phyloP scores from a whole-genome alignment of 805 yeast species.

The Kockiozyma suomiensis region DNA sequence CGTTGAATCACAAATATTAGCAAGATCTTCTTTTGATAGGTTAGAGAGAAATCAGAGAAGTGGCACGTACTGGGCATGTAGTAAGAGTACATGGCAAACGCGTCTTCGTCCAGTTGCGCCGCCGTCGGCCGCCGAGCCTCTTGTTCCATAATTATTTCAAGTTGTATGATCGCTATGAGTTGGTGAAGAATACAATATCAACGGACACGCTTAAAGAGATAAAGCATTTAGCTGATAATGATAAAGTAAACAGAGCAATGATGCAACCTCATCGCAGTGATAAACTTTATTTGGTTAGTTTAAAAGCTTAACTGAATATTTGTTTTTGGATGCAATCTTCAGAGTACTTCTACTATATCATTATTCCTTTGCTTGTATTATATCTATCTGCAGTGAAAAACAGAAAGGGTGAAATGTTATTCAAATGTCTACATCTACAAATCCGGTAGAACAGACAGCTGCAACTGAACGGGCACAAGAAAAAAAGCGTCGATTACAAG shows the following conservation, averaged over 20 bases:
- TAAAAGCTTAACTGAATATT: too few relatives aligned
- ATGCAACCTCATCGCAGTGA: not conserved
- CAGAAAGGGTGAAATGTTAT: not conserved
- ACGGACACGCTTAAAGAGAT: too few relatives aligned
- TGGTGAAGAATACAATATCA: too few relatives aligned
- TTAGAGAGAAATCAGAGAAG: too few relatives aligned
- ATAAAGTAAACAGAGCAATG: not conserved
- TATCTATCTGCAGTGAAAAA: not conserved
- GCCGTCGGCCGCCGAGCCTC: slow-evolving; percentile 1
- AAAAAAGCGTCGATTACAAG: slow-evolving; percentile 18
- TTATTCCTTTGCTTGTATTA: not conserved
- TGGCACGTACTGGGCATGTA: slow-evolving; percentile 27
- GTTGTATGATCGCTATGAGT: too few relatives aligned
- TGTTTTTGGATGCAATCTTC: not conserved
- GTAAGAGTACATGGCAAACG: slow-evolving; percentile 28
- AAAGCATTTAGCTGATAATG: not conserved
- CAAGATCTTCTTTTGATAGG: not conserved
- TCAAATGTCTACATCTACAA: too few relatives aligned
- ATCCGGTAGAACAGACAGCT: not conserved
- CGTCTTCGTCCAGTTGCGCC: slow-evolving; percentile 23
- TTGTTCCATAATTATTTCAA: too few relatives aligned
- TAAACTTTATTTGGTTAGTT: too few relatives aligned
- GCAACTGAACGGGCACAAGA: slow-evolving; percentile 17
- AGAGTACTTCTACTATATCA: not conserved
- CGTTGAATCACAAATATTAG: not conserved